These are phyloP conservation scores for Bretziella fagacearum DNA, from an alignment of 2,329 filamentous ascomycete genomes.

Conservation along the genomic window DNA sequence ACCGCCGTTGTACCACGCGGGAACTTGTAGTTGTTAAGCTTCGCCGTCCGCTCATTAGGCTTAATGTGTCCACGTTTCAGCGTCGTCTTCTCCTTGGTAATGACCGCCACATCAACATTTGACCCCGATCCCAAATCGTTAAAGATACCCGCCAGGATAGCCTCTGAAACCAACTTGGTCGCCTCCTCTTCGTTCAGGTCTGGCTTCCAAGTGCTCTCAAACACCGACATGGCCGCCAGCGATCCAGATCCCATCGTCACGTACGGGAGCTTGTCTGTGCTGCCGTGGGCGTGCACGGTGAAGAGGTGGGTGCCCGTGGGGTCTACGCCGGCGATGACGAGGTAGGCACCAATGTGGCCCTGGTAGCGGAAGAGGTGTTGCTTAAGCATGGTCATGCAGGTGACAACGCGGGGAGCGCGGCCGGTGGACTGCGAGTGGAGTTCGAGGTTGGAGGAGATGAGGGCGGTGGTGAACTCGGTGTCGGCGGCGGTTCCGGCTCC, in stretches of 20 bases:
- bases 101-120: conserved; percentile 93
- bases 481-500: conserved; percentile 95
- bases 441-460: conserved; percentile 97
- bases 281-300: conserved; percentile 96
- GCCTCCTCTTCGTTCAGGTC: conserved; percentile 62
- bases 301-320: conserved; percentile 90
- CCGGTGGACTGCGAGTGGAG: conserved; percentile 91
- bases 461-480: conserved; percentile 95
- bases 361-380: conserved; percentile 98
- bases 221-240: conserved; percentile 91
- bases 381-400: conserved; percentile 98
- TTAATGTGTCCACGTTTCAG: conserved; percentile 83
- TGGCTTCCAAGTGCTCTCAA: conserved; percentile 88
- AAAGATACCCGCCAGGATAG: conserved; percentile 93
- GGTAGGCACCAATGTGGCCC: conserved; percentile 92
- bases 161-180: conserved; percentile 66
- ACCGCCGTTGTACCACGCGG: conserved; percentile 83
- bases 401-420: conserved; percentile 91
- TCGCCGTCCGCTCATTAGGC: conserved; percentile 79
- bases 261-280: conserved; percentile 95
- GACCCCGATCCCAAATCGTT: conserved; percentile 95
- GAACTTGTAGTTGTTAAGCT: conserved; percentile 89
- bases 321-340: conserved; percentile 92
- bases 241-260: conserved; percentile 98
- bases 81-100: conserved; percentile 88